Percentiles rank a stretch among this genome's conserved stretches.
Evolutionary conservation across 345 rosid species (phyloP).

Genomic region (Eucalyptus cloeziana): DNA sequence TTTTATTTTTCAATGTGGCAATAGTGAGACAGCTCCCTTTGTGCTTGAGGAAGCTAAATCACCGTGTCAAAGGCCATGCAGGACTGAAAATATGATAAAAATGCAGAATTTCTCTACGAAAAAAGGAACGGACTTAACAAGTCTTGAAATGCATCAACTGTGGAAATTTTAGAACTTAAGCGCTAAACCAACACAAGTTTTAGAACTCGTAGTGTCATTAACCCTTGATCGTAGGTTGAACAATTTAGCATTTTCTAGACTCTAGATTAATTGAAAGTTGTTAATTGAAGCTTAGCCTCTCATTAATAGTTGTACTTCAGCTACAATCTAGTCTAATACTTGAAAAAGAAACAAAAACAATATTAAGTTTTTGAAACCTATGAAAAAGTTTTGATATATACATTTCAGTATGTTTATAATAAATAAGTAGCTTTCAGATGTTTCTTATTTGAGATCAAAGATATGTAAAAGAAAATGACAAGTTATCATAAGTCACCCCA

Average conservation of each 20-base stretch:
- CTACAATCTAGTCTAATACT: too few species aligned
- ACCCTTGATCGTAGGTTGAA: not conserved
- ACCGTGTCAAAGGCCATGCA: accelerated
- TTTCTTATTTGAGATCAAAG: not conserved
- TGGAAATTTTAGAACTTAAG: not conserved
- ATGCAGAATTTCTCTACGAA: not conserved
- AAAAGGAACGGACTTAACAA: not conserved
- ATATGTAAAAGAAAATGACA: not conserved
- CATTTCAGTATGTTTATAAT: too few species aligned
- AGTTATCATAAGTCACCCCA: not conserved
- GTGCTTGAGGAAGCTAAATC: not conserved
- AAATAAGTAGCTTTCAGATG: not conserved
- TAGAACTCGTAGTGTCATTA: not conserved
- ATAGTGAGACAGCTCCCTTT: too few species aligned
- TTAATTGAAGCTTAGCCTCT: too few species aligned
- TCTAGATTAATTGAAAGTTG: not conserved
- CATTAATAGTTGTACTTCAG: too few species aligned
- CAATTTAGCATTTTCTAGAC: not conserved
- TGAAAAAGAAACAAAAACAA: too few species aligned
- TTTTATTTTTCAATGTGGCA: too few species aligned
- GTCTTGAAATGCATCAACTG: not conserved
- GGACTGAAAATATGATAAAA: not conserved
- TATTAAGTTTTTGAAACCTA: too few species aligned
- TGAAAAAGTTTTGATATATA: too few species aligned
- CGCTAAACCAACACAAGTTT: not conserved